Conservation (phyloP, 306 rosid genomes). For the Gastrolobium bilobum region DNA sequence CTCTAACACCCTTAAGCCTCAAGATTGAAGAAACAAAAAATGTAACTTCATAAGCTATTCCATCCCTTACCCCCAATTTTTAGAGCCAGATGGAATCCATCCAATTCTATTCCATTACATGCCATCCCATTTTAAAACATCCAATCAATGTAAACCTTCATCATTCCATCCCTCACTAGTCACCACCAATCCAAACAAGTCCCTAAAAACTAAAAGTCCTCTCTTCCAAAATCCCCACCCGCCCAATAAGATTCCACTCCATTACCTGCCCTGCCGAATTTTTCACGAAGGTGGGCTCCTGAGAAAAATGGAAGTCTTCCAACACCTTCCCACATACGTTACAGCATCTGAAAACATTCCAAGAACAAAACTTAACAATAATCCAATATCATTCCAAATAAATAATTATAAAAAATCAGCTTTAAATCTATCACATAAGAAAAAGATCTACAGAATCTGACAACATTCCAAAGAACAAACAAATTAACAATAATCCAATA, state of each 20-base stretch:
- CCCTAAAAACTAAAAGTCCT: slow-evolving; percentile 8
- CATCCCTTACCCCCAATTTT: neutral
- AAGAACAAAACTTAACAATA: slow-evolving; percentile 11
- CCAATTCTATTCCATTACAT: neutral
- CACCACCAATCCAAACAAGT: neutral
- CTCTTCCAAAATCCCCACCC: slow-evolving; percentile 12
- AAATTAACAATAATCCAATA: no score
- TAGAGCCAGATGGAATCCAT: no score
- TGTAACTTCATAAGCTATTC: neutral
- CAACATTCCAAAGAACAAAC: no score
- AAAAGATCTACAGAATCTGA: neutral
- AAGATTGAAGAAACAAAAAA: neutral
- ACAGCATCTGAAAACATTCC: slow-evolving; percentile 41
- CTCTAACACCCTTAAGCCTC: neutral
- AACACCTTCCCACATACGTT: slow-evolving; percentile 37
- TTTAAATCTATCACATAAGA: neutral
- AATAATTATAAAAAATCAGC: neutral
- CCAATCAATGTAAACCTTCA: neutral
- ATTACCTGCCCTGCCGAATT: slow-evolving; percentile 44
- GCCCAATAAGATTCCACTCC: neutral
- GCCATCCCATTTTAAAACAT: neutral
- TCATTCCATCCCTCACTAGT: slow-evolving; percentile 11
- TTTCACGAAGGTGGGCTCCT: slow-evolving; percentile 42
- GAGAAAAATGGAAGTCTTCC: slow-evolving; percentile 29
- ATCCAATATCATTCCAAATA: neutral